Evolutionary conservation across 352 stramenopile species (phyloP).

Genomic region (Pythium rishiriense): DNA sequence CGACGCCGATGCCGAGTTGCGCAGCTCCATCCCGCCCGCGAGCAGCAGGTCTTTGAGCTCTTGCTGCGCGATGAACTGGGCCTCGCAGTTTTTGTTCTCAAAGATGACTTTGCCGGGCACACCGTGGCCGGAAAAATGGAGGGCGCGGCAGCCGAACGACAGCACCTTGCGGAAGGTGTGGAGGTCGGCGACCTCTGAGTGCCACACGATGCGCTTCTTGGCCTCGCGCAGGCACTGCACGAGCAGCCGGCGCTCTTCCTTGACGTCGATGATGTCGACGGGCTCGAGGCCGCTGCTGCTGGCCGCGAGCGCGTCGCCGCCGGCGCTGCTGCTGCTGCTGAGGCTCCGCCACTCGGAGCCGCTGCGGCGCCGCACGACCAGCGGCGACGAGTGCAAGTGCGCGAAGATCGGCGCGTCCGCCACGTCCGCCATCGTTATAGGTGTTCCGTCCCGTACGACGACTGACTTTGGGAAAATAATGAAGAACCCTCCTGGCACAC

Average conservation of each 20-base stretch:
- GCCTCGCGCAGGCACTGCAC: conserved; percentile 72
- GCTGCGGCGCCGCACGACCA: conserved; percentile 66
- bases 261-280: conserved; percentile 87
- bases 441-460: no score
- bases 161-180: conserved; percentile 83
- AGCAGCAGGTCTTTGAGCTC: conserved; percentile 77
- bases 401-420: conserved; percentile 64
- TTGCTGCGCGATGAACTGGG: conserved; percentile 81
- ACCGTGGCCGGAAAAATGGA: conserved; percentile 82
- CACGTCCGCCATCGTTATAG: no score
- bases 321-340: conserved; percentile 24
- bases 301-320: conserved; percentile 11
- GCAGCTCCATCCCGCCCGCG: conserved; percentile 51
- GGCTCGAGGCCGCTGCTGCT: conserved; percentile 55
- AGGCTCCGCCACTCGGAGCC: conserved; percentile 64
- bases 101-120: conserved; percentile 82
- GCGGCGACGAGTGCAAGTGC: conserved; percentile 82
- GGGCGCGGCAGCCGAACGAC: conserved; percentile 69
- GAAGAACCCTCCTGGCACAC: no score
- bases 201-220: conserved; percentile 66
- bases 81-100: conserved; percentile 76
- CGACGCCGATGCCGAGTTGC: not conserved
- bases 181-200: conserved; percentile 76
- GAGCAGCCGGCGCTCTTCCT: conserved; percentile 72
- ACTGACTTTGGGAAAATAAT: no score